Conservation (phyloP, 768 basidiomycete genomes). For the Lenzites betulinus region DNA sequence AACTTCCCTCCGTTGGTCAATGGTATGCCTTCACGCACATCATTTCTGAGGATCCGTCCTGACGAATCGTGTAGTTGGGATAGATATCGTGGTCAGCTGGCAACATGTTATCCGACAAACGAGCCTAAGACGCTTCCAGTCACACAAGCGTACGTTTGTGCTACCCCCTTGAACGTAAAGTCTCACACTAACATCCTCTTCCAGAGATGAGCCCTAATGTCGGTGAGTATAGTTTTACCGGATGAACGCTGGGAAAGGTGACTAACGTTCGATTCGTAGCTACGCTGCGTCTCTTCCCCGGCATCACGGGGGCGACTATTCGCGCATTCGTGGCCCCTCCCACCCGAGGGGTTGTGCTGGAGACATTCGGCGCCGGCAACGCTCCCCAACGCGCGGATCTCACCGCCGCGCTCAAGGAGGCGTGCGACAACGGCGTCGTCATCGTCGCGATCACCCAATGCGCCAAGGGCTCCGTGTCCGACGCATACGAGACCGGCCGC, state of each 20-base stretch:
- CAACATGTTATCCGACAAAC: slow-evolving; percentile 84
- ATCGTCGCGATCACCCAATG: slow-evolving; percentile 94
- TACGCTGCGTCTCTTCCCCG: slow-evolving; percentile 83
- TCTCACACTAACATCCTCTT: background rate
- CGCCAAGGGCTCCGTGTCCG: slow-evolving; percentile 80
- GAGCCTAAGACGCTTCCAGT: slow-evolving; percentile 72
- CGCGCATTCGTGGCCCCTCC: slow-evolving; percentile 76
- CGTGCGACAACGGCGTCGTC: slow-evolving; percentile 80
- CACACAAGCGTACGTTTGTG: slow-evolving; percentile 65
- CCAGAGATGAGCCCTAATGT: slow-evolving; percentile 82
- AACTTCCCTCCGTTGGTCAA: slow-evolving; percentile 83
- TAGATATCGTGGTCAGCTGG: slow-evolving; percentile 91
- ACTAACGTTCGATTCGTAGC: slow-evolving; percentile 43
- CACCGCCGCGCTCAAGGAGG: slow-evolving; percentile 73
- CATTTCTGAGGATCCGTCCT: background rate
- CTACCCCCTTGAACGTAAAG: background rate
- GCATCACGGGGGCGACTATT: slow-evolving; percentile 75
- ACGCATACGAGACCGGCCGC: slow-evolving; percentile 80
- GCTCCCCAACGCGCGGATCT: slow-evolving; percentile 82
- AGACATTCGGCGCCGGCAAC: slow-evolving; percentile 93
- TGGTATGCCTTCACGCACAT: slow-evolving; percentile 43
- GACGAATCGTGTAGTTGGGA: slow-evolving; percentile 62
- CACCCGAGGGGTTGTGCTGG: slow-evolving; percentile 80
- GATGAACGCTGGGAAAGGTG: background rate
- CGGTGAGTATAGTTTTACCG: slow-evolving; percentile 45